Evolutionary conservation across 1,284 basidiomycete genomes (phyloP), one percentile per base, ranked within the genome.

Genomic region (Heliocybe sulcata): DNA sequence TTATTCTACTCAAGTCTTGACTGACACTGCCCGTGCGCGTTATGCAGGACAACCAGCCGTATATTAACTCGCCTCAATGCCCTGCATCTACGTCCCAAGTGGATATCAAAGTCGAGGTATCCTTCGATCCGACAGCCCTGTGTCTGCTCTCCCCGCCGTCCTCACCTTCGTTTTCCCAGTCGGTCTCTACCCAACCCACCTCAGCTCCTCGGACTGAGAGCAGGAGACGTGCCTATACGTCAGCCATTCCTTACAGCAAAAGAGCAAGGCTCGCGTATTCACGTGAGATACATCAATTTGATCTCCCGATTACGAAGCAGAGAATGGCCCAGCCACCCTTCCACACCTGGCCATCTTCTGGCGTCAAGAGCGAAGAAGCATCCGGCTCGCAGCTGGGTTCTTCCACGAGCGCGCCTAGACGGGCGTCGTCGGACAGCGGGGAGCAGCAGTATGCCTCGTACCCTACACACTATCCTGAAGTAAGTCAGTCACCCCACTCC

Each of bases 71-170:
- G 59, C 60, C 62, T 50, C 61, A 67, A 61, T 69, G 65, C 64
- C 38, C 38, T 42, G 16, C 38, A 20, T 42, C 38, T 42, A 42
- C 38, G 19, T 42, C 38, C 16, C 19, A 16, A 42, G 38, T 59
- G 50, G 63, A 64, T 69, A 73, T 79, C 73, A 80, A 80, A 77
- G 70, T 71, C 61, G 77, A 79, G 67, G 61, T 67, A 51, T 60
- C 62, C 58, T 58, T 67, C 58, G 73, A 74, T 60, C 69, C 69
- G 60, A 66, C 73, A 67, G 45, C 60, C 53, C 59, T 60, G 55
- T 58, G 62, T 48, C 68, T 72, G 62, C 66, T 69, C 31, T 72
- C 66, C 48, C 68, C 69, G 51, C 67, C 70, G 51, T 61, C 66
- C 19, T 68, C 70, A 60, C 65, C 69, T 59, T 57, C 59, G 53